Percentiles rank a stretch among this genome's conserved stretches.
These are phyloP conservation scores for Colletotrichum viniferum DNA, from an alignment of 2,329 filamentous ascomycete species.

Conservation along the genomic window DNA sequence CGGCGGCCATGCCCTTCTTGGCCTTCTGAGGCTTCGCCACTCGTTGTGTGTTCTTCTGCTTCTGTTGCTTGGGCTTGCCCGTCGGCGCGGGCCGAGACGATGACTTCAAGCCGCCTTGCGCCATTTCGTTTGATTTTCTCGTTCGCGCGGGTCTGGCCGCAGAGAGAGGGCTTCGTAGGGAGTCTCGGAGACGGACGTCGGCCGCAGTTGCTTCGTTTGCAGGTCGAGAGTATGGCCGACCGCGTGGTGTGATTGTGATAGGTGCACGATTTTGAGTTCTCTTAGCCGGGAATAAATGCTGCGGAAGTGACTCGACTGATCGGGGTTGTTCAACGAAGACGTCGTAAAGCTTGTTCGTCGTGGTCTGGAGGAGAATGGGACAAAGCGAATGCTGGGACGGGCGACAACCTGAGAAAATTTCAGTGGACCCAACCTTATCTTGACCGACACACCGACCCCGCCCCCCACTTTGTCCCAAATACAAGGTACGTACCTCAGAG, in stretches of 20 bases:
- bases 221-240: not conserved
- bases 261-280: not conserved
- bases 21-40: slow-evolving; percentile 54
- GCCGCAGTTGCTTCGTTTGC: not conserved
- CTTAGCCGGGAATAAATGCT: not conserved
- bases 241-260: not conserved
- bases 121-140: slow-evolving; percentile 42
- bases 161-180: not conserved
- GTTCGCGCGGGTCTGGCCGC: not conserved
- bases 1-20: slow-evolving; percentile 46
- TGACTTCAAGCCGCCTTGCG: slow-evolving; percentile 59
- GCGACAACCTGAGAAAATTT: not conserved
- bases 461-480: not conserved
- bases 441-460: not conserved
- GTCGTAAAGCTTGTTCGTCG: not conserved
- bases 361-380: not conserved
- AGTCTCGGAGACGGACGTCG: not conserved
- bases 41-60: slow-evolving; percentile 44
- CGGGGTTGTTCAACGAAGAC: not conserved
- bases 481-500: not conserved
- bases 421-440: not conserved
- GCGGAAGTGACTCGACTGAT: not conserved
- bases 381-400: not conserved
- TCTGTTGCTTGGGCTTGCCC: slow-evolving; percentile 35
- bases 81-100: slow-evolving; percentile 44